Percentiles rank a stretch among this genome's conserved stretches.
These are phyloP conservation scores for Chaetomium strumarium DNA, from an alignment of 2,329 filamentous ascomycete species.

Conservation along the genomic window DNA sequence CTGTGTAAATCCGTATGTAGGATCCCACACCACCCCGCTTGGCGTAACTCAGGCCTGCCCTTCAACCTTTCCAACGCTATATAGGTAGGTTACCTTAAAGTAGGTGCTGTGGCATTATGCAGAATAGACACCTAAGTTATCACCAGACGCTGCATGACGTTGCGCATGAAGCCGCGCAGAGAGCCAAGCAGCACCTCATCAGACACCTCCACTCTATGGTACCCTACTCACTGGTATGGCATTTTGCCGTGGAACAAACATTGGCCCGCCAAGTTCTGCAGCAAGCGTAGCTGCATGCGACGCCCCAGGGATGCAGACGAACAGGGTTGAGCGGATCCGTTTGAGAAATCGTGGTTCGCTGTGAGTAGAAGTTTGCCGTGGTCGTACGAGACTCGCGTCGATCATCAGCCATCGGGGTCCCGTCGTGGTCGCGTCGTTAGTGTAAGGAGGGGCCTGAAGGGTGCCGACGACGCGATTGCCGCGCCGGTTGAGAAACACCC, in stretches of 20 bases:
- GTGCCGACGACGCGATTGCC: background rate
- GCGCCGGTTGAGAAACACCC: background rate
- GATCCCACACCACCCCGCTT: too few species aligned
- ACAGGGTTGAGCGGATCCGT: constrained; percentile 1
- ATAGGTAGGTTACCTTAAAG: too few species aligned
- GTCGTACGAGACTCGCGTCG: constrained; percentile 7
- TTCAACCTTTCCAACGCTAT: too few species aligned
- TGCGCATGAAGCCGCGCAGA: too few species aligned
- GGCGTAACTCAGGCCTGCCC: too few species aligned
- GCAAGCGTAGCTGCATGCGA: background rate
- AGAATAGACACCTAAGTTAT: too few species aligned
- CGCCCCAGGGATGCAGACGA: background rate
- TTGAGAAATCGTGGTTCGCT: background rate
- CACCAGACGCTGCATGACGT: too few species aligned
- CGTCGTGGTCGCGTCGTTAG: too few species aligned
- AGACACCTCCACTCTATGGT: background rate
- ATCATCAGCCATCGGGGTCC: constrained; percentile 10
- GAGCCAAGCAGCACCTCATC: too few species aligned
- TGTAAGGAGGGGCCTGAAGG: background rate
- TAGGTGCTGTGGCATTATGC: too few species aligned
- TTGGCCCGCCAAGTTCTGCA: background rate
- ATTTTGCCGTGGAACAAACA: background rate
- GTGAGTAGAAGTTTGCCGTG: constrained; percentile 1
- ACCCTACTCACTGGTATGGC: background rate
- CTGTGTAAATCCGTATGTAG: too few species aligned